These are phyloP conservation scores for Pseudoscleropodium purum DNA, from an alignment of 225 moss, liverwort and hornwort genomes.

Conservation along the genomic window DNA sequence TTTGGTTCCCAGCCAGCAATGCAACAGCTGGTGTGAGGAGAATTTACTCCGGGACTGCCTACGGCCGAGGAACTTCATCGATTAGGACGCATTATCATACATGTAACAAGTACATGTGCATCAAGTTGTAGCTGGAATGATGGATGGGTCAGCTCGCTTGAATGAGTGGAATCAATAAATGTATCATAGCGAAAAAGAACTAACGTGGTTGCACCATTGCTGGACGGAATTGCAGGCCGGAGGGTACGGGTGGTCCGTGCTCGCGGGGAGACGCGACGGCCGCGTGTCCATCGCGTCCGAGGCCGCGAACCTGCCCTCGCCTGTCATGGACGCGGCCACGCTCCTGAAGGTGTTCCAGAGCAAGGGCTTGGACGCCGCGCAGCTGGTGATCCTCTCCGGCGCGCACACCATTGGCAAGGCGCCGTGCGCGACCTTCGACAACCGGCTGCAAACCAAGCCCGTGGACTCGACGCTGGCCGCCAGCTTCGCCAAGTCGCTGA, in stretches of 20 bases:
- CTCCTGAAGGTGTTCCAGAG: neutral
- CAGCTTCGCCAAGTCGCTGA: neutral
- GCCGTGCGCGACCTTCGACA: neutral
- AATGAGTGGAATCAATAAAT: neutral
- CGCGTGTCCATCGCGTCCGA: neutral
- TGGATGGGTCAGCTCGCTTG: neutral
- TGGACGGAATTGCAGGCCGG: neutral
- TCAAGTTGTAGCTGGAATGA: neutral
- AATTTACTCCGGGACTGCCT: neutral
- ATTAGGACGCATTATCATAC: neutral
- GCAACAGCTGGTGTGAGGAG: neutral
- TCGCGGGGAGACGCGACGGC: conserved; percentile 22
- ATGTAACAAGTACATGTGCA: neutral
- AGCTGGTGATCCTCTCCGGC: conserved; percentile 15
- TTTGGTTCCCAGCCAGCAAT: neutral
- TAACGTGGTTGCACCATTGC: neutral
- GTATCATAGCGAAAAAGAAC: neutral
- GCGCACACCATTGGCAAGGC: conserved; percentile 14
- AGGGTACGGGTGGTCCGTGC: conserved; percentile 4
- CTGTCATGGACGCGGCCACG: neutral
- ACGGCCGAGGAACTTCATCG: neutral
- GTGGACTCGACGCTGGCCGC: neutral
- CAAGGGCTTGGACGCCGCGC: neutral
- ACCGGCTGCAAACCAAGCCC: neutral
- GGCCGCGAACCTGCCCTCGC: neutral